A percentile compares a stretch with the other conserved stretches of the same genome.
Evolutionary conservation across 495 filamentous ascomycete genomes (phyloP).

Genomic region (Neurospora sp.): DNA sequence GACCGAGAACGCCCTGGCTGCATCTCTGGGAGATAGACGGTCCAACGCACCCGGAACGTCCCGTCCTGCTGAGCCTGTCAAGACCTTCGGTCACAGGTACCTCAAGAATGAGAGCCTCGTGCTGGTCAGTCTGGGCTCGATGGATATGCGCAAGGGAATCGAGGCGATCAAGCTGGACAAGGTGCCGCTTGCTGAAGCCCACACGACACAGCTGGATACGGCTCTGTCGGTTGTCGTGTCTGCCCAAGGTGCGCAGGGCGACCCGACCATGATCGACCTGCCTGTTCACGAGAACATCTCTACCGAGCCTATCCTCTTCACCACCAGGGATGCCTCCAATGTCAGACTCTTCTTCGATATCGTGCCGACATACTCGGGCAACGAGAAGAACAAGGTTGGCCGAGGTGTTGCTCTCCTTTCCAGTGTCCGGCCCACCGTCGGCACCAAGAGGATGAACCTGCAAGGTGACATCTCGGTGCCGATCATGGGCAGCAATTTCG

Average conservation of each 20-base stretch:
- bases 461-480: conserved; percentile 92
- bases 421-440: conserved; percentile 70
- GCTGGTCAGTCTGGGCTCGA: conserved; percentile 83
- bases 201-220: conserved; percentile 87
- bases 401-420: conserved; percentile 84
- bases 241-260: conserved; percentile 76
- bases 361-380: conserved; percentile 93
- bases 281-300: conserved; percentile 89
- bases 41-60: conserved; percentile 22
- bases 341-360: conserved; percentile 92
- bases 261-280: conserved; percentile 80
- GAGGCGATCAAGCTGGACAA: conserved; percentile 80
- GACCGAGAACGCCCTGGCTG: conserved; percentile 14
- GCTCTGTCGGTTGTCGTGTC: conserved; percentile 86
- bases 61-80: conserved; percentile 60
- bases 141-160: conserved; percentile 77
- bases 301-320: conserved; percentile 86
- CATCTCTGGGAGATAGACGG: conserved; percentile 39
- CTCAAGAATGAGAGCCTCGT: conserved; percentile 82
- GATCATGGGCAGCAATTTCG: conserved; percentile 71
- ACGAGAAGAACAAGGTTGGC: conserved; percentile 77
- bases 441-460: conserved; percentile 66
- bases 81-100: conserved; percentile 93
- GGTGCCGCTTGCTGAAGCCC: conserved; percentile 76
- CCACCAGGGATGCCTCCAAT: conserved; percentile 61